Base-by-base conservation (phyloP, 1,284 basidiomycete genomes). In the Sporisorium graminicola region DNA sequence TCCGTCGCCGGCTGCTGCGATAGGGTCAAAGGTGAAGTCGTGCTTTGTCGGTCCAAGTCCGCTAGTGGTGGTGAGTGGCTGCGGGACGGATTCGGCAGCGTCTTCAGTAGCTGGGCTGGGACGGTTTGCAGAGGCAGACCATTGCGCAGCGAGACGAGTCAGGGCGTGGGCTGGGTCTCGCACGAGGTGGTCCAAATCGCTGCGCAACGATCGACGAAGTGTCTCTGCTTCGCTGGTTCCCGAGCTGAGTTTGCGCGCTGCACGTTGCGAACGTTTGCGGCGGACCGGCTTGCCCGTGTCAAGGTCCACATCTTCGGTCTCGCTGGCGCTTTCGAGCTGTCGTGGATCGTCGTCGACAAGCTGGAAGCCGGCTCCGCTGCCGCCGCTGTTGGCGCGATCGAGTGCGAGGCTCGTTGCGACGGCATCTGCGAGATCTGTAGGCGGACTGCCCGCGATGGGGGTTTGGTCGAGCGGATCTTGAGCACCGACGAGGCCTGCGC, bases 1-100 rank as follows among this genome's bases (percentile, higher is more conserved):
- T 10, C 81, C 81, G 35, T 83, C 81, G 24, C 78, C 80, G 16
- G 67, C 77, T 12, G 80, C 81, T 13, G 79, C 72, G n/a, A 83
- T 70, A 7, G 79, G 77, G 31, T 83, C 81, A 26, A 83, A 80
- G 0, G 74, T 77, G 42, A 67, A 73, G 35, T 65, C 70, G 16
- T 50, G 58, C 20, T 58, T 60, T 14, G 62, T 65, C 18, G 75
- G 73, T 13, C 60, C 67, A 20, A 56, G 46, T 20, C 57, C 13
- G 44, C 63, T 65, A n/a, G 66, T 65, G n/a, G 73, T 70, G 35
- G 61, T 56, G 22, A 76, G 64, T 14, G 57, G 47, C 29, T 57
- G 49, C 18, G 27, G 53, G 10, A 51, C 24, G 0, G 52, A 27
- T 14, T 65, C 61, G 14, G 56, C 14, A 18, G 43, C 37, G n/a